A percentile compares a stretch with the other conserved stretches of the same genome.
These are phyloP conservation scores for Neoscytalidium dimidiatum DNA, from an alignment of 2,329 filamentous ascomycete genomes.

Conservation along the genomic window DNA sequence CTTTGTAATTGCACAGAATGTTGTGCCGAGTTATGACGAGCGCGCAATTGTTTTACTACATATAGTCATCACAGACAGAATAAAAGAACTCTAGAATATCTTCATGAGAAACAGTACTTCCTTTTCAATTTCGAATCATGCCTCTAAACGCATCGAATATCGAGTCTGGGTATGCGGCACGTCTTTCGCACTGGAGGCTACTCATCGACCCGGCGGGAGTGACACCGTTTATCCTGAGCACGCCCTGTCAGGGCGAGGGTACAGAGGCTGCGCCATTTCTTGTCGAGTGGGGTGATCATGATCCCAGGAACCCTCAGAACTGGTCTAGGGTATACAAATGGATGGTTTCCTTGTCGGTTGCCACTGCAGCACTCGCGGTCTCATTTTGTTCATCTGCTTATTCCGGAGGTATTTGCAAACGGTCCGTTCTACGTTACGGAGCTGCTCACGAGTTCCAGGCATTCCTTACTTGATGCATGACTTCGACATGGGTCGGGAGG, in stretches of 20 bases:
- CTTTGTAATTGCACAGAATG: too few species aligned
- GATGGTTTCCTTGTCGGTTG: conserved; percentile 41
- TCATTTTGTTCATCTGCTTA: conserved; percentile 48
- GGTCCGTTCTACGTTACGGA: not conserved
- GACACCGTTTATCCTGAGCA: not conserved
- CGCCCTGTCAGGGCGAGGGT: not conserved
- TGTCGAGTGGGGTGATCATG: conserved; percentile 49
- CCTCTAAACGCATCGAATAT: too few species aligned
- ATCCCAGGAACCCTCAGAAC: conserved; percentile 47
- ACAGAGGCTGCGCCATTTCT: conserved; percentile 35
- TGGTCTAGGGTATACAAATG: conserved; percentile 44
- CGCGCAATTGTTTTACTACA: too few species aligned
- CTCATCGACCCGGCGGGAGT: not conserved
- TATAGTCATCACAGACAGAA: too few species aligned
- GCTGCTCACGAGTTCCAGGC: not conserved
- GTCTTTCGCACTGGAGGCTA: not conserved
- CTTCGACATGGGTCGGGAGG: conserved; percentile 41
- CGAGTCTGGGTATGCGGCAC: not conserved
- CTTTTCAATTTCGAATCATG: too few species aligned
- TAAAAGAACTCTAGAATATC: too few species aligned
- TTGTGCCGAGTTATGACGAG: too few species aligned
- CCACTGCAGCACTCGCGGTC: conserved; percentile 45
- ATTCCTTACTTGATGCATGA: conserved; percentile 32
- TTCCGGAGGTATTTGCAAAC: conserved; percentile 31
- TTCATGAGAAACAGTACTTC: too few species aligned